These are phyloP conservation scores for Cyberlindnera saturnus DNA, from an alignment of 805 yeast species.

Conservation along the genomic window DNA sequence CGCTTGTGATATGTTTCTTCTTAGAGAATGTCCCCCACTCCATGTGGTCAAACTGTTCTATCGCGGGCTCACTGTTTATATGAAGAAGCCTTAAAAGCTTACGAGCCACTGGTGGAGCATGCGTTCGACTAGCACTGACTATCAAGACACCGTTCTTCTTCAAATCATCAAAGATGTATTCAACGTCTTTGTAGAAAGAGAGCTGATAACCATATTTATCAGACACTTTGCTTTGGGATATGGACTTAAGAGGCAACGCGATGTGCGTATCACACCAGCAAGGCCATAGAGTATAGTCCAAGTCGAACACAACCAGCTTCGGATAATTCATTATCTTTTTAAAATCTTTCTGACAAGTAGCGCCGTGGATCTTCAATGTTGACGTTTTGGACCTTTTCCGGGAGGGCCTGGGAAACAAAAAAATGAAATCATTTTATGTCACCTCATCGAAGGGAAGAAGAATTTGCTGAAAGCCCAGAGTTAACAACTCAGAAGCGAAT, in stretches of 20 bases:
- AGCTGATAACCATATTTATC: constrained; percentile 52
- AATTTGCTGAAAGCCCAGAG: too few species aligned
- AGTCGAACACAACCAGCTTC: constrained; percentile 61
- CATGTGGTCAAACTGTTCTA: constrained; percentile 44
- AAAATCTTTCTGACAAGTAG: too few species aligned
- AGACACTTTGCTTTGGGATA: constrained; percentile 30
- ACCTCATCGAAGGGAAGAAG: too few species aligned
- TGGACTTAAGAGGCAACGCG: constrained; percentile 43
- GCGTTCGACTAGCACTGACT: constrained; percentile 75
- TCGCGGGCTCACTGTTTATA: constrained; percentile 48
- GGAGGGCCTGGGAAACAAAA: too few species aligned
- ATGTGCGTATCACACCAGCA: constrained; percentile 81
- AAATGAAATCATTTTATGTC: too few species aligned
- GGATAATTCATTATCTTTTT: constrained; percentile 25
- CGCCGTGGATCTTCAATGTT: too few species aligned
- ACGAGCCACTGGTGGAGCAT: constrained; percentile 71
- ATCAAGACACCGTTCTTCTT: constrained; percentile 41
- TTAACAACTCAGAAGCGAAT: too few species aligned
- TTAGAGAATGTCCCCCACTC: constrained; percentile 70
- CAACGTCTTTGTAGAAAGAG: constrained; percentile 63
- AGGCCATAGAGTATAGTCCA: constrained; percentile 78
- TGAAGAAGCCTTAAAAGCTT: constrained; percentile 49
- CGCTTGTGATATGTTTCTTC: constrained; percentile 49
- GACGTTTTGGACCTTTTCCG: too few species aligned
- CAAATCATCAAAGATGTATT: constrained; percentile 51